These are phyloP conservation scores for Linnemannia schmuckeri DNA, from an alignment of 192 early-diverging fungal species.

Conservation along the genomic window DNA sequence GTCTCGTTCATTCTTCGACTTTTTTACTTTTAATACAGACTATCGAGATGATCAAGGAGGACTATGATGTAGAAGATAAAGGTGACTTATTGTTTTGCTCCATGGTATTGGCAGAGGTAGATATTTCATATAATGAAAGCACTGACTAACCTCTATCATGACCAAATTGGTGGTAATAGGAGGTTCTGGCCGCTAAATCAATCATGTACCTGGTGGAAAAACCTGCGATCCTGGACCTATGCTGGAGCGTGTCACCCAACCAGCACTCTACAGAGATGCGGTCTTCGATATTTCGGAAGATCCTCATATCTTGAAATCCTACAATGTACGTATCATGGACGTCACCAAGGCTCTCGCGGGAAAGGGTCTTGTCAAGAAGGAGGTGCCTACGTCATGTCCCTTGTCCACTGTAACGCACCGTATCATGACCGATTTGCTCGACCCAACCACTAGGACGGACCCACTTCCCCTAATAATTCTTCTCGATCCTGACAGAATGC, in stretches of 20 bases:
- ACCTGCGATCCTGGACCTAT: not conserved
- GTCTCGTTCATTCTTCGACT: not conserved
- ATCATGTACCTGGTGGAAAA: not conserved
- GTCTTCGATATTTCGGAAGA: not conserved
- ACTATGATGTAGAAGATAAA: not conserved
- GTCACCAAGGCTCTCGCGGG: not conserved
- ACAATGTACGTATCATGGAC: not conserved
- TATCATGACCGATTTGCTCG: not conserved
- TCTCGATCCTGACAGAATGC: not conserved
- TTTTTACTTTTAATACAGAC: not conserved
- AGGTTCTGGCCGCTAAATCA: not conserved
- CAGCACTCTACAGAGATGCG: not conserved
- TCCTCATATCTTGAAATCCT: not conserved
- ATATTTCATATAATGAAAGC: not conserved
- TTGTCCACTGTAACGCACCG: not conserved
- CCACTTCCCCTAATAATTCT: not conserved
- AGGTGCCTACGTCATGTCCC: not conserved
- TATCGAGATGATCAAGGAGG: not conserved
- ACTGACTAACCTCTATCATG: not conserved
- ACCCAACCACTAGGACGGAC: not conserved
- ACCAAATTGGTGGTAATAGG: not conserved
- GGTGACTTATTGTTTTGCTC: not conserved
- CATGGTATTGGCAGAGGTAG: not conserved
- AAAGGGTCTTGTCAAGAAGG: not conserved
- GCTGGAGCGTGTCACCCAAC: not conserved